These are phyloP conservation scores for Tricholoma terreum DNA, from an alignment of 768 basidiomycete genomes.

Conservation along the genomic window DNA sequence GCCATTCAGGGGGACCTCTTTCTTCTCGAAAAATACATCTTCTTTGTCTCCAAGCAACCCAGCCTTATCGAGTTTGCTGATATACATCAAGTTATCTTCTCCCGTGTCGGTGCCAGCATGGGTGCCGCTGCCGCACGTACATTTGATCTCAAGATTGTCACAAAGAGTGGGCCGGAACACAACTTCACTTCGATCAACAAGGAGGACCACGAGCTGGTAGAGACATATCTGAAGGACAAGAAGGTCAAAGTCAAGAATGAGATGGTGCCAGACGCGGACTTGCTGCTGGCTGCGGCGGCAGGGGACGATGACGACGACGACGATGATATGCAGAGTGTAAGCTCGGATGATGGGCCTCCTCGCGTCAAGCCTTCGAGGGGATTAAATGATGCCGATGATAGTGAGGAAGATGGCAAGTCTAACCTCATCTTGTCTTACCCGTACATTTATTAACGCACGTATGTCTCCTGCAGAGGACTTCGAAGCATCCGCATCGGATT, in stretches of 20 bases:
- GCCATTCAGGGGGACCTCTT: slow-evolving; percentile 96
- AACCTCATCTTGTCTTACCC: not conserved
- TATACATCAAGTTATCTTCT: slow-evolving; percentile 89
- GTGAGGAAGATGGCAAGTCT: slow-evolving; percentile 62
- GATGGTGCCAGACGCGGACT: slow-evolving; percentile 85
- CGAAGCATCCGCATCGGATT: slow-evolving; percentile 78
- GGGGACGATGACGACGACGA: slow-evolving; percentile 75
- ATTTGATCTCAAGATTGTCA: slow-evolving; percentile 89
- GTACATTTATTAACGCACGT: not conserved
- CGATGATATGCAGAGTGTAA: slow-evolving; percentile 82
- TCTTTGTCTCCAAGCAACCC: slow-evolving; percentile 97
- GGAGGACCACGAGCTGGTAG: slow-evolving; percentile 88
- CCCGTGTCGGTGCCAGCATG: slow-evolving; percentile 86
- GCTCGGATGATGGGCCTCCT: slow-evolving; percentile 64
- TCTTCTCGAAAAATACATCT: slow-evolving; percentile 95
- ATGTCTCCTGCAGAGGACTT: slow-evolving; percentile 70
- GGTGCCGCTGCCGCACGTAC: slow-evolving; percentile 82
- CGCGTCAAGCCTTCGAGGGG: slow-evolving; percentile 45
- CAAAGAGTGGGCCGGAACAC: slow-evolving; percentile 80
- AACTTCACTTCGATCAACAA: slow-evolving; percentile 93
- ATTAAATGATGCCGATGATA: slow-evolving; percentile 76
- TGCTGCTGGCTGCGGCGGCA: slow-evolving; percentile 61
- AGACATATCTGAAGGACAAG: slow-evolving; percentile 84
- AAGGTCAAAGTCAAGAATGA: slow-evolving; percentile 94
- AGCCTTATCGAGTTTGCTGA: slow-evolving; percentile 86